These are phyloP conservation scores for Nakaseomyces bracarensis DNA, from an alignment of 1,139 yeast species.

Conservation along the genomic window DNA sequence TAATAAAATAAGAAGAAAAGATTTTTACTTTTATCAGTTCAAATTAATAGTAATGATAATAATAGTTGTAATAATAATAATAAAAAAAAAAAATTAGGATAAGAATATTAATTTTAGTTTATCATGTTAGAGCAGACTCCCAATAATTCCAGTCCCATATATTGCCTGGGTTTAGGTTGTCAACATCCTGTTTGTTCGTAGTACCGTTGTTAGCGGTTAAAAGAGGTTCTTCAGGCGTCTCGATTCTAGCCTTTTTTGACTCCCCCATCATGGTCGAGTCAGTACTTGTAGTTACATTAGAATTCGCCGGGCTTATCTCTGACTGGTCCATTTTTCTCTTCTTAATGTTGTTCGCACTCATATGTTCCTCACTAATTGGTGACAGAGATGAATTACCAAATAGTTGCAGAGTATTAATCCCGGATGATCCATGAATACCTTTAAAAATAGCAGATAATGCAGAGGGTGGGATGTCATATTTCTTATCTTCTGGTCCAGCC, in stretches of 20 bases:
- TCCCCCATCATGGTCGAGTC: conserved; percentile 22
- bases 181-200: conserved; percentile 48
- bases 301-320: conserved; percentile 26
- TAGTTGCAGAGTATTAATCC: conserved; percentile 13
- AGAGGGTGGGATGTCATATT: conserved; percentile 3
- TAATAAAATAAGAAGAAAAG: background rate
- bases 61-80: background rate
- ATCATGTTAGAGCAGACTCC: conserved; percentile 11
- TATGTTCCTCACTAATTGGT: conserved; percentile 2
- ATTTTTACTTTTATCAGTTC: background rate
- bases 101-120: background rate
- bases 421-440: conserved; percentile 17
- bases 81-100: background rate
- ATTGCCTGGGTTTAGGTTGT: conserved; percentile 33
- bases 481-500: conserved; percentile 9
- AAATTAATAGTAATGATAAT: background rate
- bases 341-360: conserved; percentile 11
- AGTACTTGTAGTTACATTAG: conserved; percentile 19
- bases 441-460: conserved; percentile 15
- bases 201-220: conserved; percentile 12
- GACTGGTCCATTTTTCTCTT: conserved; percentile 27
- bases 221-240: conserved; percentile 31
- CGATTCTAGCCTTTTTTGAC: conserved; percentile 30
- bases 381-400: conserved; percentile 8
- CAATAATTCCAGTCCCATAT: conserved; percentile 32